Evolutionary conservation across 2,329 filamentous ascomycete genomes (phyloP).

Genomic region (Lecanosticta acicola): DNA sequence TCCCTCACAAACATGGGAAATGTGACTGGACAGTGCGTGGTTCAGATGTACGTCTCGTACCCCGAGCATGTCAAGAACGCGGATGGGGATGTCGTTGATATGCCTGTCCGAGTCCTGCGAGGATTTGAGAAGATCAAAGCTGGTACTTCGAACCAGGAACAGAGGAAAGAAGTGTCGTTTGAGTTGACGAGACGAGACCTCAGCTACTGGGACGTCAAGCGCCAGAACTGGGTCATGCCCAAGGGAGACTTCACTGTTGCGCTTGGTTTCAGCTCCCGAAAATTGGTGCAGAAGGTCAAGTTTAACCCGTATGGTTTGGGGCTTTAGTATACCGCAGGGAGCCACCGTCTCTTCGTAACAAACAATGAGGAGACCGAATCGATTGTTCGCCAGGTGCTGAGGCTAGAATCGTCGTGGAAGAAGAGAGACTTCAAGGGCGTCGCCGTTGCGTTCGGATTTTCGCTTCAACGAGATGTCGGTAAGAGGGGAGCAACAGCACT

Average conservation of each 20-base stretch:
- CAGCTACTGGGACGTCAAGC: constrained; percentile 33
- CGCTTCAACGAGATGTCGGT: too few relatives aligned
- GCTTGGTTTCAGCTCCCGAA: constrained; percentile 28
- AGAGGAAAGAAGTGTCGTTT: constrained; percentile 29
- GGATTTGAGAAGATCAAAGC: constrained; percentile 42
- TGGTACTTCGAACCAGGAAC: constrained; percentile 12
- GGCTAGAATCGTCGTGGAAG: too few relatives aligned
- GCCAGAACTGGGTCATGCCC: constrained; percentile 35
- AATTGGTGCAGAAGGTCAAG: constrained; percentile 11
- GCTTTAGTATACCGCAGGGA: too few relatives aligned
- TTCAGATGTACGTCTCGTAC: constrained; percentile 53
- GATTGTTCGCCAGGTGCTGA: too few relatives aligned
- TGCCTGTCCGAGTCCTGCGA: constrained; percentile 44
- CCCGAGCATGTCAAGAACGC: constrained; percentile 28
- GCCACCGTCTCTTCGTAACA: too few relatives aligned
- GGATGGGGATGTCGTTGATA: constrained; percentile 31
- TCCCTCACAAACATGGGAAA: constrained; percentile 59
- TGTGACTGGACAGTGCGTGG: constrained; percentile 47
- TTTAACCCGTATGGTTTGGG: constrained; percentile 16
- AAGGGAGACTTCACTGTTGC: constrained; percentile 28
- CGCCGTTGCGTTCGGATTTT: too few relatives aligned
- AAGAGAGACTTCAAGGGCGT: too few relatives aligned
- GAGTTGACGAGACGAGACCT: constrained; percentile 33
- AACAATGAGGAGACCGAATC: too few relatives aligned
- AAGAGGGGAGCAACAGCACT: too few relatives aligned